Percentiles rank a stretch among this genome's conserved stretches.
These are phyloP conservation scores for Narthecium ossifragum DNA, from an alignment of 106 monocot species.

Conservation along the genomic window DNA sequence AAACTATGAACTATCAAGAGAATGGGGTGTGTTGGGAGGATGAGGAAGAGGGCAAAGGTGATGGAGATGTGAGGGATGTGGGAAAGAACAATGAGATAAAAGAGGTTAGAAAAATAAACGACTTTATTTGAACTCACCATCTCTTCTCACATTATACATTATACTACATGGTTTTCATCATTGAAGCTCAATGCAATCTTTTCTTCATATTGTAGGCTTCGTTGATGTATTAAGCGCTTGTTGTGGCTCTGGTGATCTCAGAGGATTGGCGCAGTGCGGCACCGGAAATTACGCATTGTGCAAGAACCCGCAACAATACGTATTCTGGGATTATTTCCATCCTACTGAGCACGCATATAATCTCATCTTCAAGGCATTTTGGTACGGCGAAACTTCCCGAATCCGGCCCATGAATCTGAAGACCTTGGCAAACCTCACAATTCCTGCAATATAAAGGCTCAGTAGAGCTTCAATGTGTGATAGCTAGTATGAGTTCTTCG, in stretches of 20 bases:
- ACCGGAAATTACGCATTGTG: slow-evolving; percentile 5
- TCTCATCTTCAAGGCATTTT: slow-evolving; percentile 21
- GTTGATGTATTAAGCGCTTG: slow-evolving; percentile 11
- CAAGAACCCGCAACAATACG: neutral
- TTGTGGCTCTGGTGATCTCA: slow-evolving; percentile 11
- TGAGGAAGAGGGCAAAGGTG: no score
- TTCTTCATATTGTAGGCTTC: slow-evolving; percentile 7
- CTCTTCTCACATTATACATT: no score
- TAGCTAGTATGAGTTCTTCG: no score
- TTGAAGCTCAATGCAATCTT: no score
- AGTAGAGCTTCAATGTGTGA: no score
- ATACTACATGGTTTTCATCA: no score
- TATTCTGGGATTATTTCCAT: slow-evolving; percentile 23
- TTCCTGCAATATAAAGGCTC: neutral
- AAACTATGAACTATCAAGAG: no score
- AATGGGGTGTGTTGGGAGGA: no score
- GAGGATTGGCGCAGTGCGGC: slow-evolving; percentile 12
- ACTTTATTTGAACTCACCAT: no score
- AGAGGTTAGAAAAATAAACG: no score
- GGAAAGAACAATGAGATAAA: no score
- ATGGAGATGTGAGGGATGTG: no score
- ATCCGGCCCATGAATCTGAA: neutral
- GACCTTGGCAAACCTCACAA: neutral
- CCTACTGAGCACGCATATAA: slow-evolving; percentile 13
- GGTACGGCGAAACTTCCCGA: slow-evolving; percentile 1